Base-by-base conservation (phyloP, 768 basidiomycete species). In the Boletus rubescentipes region DNA sequence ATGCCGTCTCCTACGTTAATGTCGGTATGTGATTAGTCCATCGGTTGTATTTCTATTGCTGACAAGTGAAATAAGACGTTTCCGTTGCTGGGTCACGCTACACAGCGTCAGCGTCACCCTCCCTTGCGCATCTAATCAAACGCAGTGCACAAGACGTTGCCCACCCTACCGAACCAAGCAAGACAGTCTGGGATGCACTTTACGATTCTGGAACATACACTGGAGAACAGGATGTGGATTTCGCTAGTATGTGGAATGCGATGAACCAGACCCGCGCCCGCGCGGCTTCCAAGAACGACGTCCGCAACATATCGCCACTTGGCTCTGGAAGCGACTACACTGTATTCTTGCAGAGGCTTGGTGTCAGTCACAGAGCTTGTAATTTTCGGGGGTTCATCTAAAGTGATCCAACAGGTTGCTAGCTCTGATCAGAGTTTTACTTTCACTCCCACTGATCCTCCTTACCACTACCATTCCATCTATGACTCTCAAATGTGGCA, bases 301-400 rank as follows among this genome's bases (percentile, higher is more conserved):
- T 75, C 11, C 67, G 72, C 9, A 78, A 77, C 14, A 71, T 93
- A 20, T 32, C 35, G 1, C 79, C 89, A 12, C 74, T 93, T 21
- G 91, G 91, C 29, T 89, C 86, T 44, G 91, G 91, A 38, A 91
- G 89, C 50, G 94, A 97, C 71, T 97, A 78, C 59, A 96, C 94
- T 1, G 89, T 91, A 9, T 97, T 98, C 72, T 72, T 98, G 61
- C 91, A 97, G 70, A 78, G 84, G 41, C 75, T 84, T 41, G 87
- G 87, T 1, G 80, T 87, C 49, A 68, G 82, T 29, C 51, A 62
- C 23, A 9, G 14, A 7, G 38, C 31, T 40, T 9, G 2, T 37
- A 21, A 8, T 9, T 40, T 51, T 35, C 4, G 2, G 9, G n/a
- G 4, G 12, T 31, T 18, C 30, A 38, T 47, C n/a, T 55, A 5